These are phyloP conservation scores for Aspergillus sp. DNA, from an alignment of 2,329 filamentous ascomycete genomes.

Conservation along the genomic window DNA sequence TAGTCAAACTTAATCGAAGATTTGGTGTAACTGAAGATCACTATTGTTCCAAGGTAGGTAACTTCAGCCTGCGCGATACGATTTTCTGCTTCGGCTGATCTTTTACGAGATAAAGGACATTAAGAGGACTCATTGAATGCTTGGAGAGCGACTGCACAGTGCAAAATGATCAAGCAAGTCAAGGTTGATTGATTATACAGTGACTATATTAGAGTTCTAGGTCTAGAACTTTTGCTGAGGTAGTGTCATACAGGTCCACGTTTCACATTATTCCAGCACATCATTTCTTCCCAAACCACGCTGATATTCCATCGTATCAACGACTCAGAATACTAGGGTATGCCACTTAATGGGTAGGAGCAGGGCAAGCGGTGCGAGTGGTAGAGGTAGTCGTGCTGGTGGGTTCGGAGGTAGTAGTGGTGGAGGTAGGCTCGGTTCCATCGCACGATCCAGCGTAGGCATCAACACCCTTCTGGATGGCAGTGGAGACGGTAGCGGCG, in stretches of 20 bases:
- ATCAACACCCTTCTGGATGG: conserved; percentile 36
- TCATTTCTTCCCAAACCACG: background rate
- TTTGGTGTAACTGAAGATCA: no score
- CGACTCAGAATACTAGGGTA: background rate
- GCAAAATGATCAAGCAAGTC: background rate
- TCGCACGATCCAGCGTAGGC: conserved; percentile 8
- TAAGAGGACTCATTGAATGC: no score
- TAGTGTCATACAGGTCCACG: background rate
- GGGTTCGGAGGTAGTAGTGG: background rate
- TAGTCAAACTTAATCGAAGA: no score
- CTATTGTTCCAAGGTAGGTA: no score
- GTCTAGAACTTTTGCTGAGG: background rate
- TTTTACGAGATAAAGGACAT: no score
- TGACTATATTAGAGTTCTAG: background rate
- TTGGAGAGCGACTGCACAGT: no score
- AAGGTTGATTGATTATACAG: background rate
- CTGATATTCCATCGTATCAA: background rate
- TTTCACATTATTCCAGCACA: background rate
- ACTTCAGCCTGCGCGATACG: no score
- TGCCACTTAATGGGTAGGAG: background rate
- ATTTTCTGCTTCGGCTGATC: no score
- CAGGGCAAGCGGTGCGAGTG: background rate
- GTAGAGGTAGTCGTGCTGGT: background rate
- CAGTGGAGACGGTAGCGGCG: conserved; percentile 28
- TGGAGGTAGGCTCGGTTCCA: background rate